Base-by-base conservation (phyloP, 2,329 filamentous ascomycete species). In the Fusarium lyarnte region DNA sequence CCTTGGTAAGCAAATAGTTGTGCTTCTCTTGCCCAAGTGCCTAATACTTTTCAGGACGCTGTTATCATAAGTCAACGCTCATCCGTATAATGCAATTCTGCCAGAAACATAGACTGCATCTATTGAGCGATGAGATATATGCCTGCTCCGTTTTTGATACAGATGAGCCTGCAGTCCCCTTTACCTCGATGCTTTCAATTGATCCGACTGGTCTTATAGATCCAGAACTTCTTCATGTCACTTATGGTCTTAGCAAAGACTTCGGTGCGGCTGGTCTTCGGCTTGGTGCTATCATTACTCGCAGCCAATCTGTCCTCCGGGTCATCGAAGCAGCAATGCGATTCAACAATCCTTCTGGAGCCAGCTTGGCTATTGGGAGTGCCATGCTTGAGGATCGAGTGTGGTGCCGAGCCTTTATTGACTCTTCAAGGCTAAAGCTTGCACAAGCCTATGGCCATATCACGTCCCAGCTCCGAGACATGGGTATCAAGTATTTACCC, bases 111-210 rank as follows among this genome's bases (percentile, higher is more conserved):
- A 71, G 78, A 7, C 78, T 90, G 8, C 87, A 90, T 66, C 79
- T 90, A 49, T 83, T 90, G 72, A 86, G 85, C 68, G 88, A 90
- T 74, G 88, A 90, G 74, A 86, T 90, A 42, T 90, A 90, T 73
- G 88, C 85, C 14, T 79, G 86, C 41, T 87, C 86, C 3, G 81
- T 86, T 1, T 89, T 85, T 66, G 64, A 85, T 77, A 75, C 79
- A 35, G 39, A 79, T 70, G 62, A 83, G 78, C 45, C 60, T 25
- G 64, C 75, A 16, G 49, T 65, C 10, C 78, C 80, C 0, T 89
- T 89, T 68, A 86, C 83, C 6, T 89, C 87, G 0, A 79, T 82
- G 6, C 78, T 89, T 3, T 84, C 86, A 4, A 84, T 89, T 14
- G 78, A 87, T 45, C 61, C 81, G 0, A 63, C 74, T 0, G 81